These are phyloP conservation scores for Ceratocystis harringtonii DNA, from an alignment of 2,329 filamentous ascomycete genomes.

Conservation along the genomic window DNA sequence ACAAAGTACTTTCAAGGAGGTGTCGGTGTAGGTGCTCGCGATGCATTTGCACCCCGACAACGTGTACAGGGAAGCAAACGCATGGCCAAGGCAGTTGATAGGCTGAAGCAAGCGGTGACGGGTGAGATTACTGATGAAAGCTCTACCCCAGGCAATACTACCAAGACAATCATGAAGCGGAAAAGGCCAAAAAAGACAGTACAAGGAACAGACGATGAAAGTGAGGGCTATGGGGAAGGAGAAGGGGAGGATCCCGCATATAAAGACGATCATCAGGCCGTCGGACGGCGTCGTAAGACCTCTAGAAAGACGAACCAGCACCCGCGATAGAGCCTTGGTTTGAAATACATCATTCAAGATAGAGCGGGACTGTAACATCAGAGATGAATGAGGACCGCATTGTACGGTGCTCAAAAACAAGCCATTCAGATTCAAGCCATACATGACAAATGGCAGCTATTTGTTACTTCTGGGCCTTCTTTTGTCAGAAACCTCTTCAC, in stretches of 20 bases:
- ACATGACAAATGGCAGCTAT: too few species aligned
- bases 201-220: neutral
- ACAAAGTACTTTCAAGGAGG: slow-evolving; percentile 76
- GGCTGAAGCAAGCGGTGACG: slow-evolving; percentile 33
- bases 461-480: too few species aligned
- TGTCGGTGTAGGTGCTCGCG: slow-evolving; percentile 51
- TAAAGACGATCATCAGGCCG: neutral
- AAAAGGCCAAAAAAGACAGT: neutral
- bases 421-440: too few species aligned
- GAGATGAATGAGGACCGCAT: neutral
- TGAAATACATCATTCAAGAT: neutral
- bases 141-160: neutral
- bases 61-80: slow-evolving; percentile 47
- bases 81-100: slow-evolving; percentile 60
- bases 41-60: slow-evolving; percentile 56
- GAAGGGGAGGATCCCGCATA: neutral
- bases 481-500: too few species aligned
- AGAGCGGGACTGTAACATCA: neutral
- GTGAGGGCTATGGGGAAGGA: neutral
- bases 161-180: slow-evolving; percentile 2
- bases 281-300: neutral
- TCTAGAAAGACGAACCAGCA: neutral
- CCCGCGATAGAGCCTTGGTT: neutral
- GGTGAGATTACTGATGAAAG: neutral
- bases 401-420: too few species aligned